Percentiles rank a stretch among this genome's conserved stretches.
Evolutionary conservation across 257 asterid genomes (phyloP).

Genomic region (Parsonsia alboflavescens): DNA sequence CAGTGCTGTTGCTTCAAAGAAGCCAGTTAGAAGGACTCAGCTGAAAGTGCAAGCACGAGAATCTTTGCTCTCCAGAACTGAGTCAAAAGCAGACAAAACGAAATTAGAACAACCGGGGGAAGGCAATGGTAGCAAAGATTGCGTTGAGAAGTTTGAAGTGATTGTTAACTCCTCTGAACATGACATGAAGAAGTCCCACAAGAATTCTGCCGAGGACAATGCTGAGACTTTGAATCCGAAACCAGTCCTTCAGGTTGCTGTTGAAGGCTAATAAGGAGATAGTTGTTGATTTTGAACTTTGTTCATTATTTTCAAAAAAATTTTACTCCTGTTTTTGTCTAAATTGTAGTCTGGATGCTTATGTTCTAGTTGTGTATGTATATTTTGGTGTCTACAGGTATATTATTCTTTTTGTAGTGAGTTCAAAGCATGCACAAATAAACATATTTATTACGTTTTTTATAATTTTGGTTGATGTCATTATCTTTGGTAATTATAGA

Average conservation of each 20-base stretch:
- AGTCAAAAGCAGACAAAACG: constrained; percentile 20
- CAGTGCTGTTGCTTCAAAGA: constrained; percentile 24
- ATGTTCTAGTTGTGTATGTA: constrained; percentile 5
- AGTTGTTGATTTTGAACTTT: constrained; percentile 11
- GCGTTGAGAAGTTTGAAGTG: constrained; percentile 22
- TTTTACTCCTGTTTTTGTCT: neutral
- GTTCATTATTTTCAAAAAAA: neutral
- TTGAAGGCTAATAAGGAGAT: constrained; percentile 36
- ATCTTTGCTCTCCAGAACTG: constrained; percentile 22
- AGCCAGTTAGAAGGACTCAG: constrained; percentile 30
- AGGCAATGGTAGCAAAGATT: constrained; percentile 16
- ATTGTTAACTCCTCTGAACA: constrained; percentile 19
- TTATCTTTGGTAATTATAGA: neutral
- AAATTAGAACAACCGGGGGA: constrained; percentile 34
- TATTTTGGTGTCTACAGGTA: constrained; percentile 7
- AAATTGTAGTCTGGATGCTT: constrained; percentile 8
- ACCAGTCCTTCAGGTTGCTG: constrained; percentile 29
- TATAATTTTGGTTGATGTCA: neutral
- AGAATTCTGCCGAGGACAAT: constrained; percentile 16
- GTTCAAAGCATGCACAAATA: constrained; percentile 7
- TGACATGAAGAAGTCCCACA: constrained; percentile 19
- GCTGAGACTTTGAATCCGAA: constrained; percentile 16
- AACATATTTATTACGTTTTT: neutral
- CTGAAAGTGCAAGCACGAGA: constrained; percentile 33
- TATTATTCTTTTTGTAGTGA: constrained; percentile 6